Evolutionary conservation across 2,329 filamentous ascomycete genomes (phyloP).

Genomic region (Calonectria ilicicola): DNA sequence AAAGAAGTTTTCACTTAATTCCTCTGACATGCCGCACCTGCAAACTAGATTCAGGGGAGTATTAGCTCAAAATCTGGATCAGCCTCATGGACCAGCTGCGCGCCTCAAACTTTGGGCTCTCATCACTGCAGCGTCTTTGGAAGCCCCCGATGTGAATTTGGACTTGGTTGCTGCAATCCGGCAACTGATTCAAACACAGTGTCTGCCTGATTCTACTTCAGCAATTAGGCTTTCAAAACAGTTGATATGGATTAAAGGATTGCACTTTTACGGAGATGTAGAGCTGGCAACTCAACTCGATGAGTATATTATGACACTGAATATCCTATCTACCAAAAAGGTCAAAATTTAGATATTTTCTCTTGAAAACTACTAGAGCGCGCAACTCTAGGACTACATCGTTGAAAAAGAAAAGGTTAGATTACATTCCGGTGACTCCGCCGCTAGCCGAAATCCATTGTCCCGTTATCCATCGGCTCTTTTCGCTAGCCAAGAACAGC

Average conservation of each 20-base stretch:
- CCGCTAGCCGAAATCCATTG: conserved; percentile 34
- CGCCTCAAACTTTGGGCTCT: not conserved
- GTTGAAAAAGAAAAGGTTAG: not conserved
- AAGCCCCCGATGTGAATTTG: not conserved
- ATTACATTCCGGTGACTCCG: conserved; percentile 31
- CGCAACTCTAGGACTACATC: not conserved
- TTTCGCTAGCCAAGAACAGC: conserved; percentile 27
- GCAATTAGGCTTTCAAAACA: not conserved
- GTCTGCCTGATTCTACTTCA: not conserved
- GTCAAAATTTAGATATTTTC: not conserved
- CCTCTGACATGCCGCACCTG: not conserved
- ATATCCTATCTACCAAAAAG: not conserved
- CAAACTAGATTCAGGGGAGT: not conserved
- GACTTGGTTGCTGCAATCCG: not conserved
- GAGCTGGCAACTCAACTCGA: not conserved
- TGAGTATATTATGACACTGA: not conserved
- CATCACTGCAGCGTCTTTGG: not conserved
- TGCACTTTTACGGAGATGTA: not conserved
- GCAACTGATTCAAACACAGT: not conserved
- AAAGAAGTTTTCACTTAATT: not conserved
- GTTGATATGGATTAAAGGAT: not conserved
- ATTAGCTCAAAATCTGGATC: not conserved
- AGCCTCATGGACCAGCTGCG: not conserved
- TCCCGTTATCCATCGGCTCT: conserved; percentile 34
- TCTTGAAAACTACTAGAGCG: rapidly evolving